Evolutionary conservation across 176 grass and related monocot species (phyloP).

Genomic region (Cymbopogon citratus): DNA sequence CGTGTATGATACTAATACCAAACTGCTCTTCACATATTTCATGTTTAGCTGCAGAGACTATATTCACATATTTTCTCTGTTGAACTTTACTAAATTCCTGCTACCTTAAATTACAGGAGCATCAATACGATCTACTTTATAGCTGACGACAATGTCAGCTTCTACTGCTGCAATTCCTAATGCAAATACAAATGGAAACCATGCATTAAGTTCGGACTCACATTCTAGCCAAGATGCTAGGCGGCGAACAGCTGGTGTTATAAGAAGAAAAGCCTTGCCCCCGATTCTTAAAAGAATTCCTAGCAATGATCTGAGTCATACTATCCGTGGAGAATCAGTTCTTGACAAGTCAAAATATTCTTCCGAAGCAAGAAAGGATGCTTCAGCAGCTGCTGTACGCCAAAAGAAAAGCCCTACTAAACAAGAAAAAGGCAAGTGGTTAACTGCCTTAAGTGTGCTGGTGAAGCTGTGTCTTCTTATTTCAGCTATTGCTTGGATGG

Average conservation of each 20-base stretch:
- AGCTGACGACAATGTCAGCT: constrained; percentile 48
- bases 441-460: constrained; percentile 43
- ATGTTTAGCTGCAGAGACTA: neutral
- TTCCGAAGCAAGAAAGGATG: constrained; percentile 35
- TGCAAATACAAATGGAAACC: constrained; percentile 44
- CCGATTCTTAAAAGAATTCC: constrained; percentile 30
- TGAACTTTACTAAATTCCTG: constrained; percentile 9
- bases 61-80: neutral
- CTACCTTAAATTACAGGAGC: constrained; percentile 14
- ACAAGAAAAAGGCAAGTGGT: constrained; percentile 43
- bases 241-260: constrained; percentile 41
- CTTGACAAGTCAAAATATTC: constrained; percentile 43
- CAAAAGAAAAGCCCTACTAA: constrained; percentile 46
- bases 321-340: constrained; percentile 48
- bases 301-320: constrained; percentile 45
- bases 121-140: constrained; percentile 12
- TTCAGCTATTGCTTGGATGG: constrained; percentile 42
- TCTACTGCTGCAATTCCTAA: constrained; percentile 52
- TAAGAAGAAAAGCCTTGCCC: constrained; percentile 40
- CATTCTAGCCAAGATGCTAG: constrained; percentile 57
- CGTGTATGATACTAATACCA: neutral
- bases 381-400: constrained; percentile 25
- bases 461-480: constrained; percentile 53
- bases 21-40: neutral
- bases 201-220: constrained; percentile 58